These are phyloP conservation scores for Exophiala lecanii-corni DNA, from an alignment of 2,329 filamentous ascomycete genomes.

Conservation along the genomic window DNA sequence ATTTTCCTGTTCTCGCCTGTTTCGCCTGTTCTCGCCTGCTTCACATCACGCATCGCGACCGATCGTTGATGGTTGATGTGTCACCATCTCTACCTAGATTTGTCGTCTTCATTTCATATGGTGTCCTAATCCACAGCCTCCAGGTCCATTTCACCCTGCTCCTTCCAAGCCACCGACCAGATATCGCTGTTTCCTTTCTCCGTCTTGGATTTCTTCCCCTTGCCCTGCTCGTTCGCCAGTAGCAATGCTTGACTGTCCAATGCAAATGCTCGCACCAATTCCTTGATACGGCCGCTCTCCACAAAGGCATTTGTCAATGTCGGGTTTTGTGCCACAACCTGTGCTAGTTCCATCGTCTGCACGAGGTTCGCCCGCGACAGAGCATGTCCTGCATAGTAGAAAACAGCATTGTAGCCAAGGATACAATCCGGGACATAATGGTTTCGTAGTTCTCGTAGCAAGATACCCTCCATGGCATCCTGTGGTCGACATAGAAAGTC, in stretches of 20 bases:
- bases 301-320: slow-evolving; percentile 63
- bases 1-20: not conserved
- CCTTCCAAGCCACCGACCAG: slow-evolving; percentile 19
- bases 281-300: slow-evolving; percentile 63
- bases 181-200: slow-evolving; percentile 21
- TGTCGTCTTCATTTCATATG: too few relatives aligned
- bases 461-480: slow-evolving; percentile 51
- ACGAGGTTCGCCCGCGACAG: slow-evolving; percentile 72
- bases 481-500: slow-evolving; percentile 55
- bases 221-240: slow-evolving; percentile 40
- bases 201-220: slow-evolving; percentile 15
- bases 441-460: slow-evolving; percentile 63
- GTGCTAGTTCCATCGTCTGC: slow-evolving; percentile 81
- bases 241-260: slow-evolving; percentile 69
- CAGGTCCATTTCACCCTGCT: slow-evolving; percentile 15
- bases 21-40: too few relatives aligned
- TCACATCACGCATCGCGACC: not conserved
- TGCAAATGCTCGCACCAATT: slow-evolving; percentile 72
- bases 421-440: slow-evolving; percentile 82
- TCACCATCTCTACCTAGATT: not conserved
- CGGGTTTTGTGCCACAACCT: slow-evolving; percentile 66
- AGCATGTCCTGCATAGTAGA: slow-evolving; percentile 72
- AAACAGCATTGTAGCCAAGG: slow-evolving; percentile 73
- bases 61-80: not conserved
- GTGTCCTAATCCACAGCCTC: slow-evolving; percentile 20